A percentile compares a stretch with the other conserved stretches of the same genome.
Evolutionary conservation across 2,329 filamentous ascomycete genomes (phyloP).

Genomic region (Chalaropsis ovoidea): DNA sequence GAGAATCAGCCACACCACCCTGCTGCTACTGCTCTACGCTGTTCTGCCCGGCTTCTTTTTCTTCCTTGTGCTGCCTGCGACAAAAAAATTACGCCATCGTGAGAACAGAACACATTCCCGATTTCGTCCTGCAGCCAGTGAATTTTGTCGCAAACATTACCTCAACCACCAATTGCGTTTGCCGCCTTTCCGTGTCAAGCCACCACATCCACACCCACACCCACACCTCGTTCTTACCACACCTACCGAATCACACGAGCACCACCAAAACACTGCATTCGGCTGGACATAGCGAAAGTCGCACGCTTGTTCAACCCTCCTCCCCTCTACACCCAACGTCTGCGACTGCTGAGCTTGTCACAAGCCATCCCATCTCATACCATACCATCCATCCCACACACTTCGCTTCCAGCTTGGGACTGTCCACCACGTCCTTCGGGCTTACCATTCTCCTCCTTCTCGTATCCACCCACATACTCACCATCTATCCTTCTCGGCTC

Average conservation of each 20-base stretch:
- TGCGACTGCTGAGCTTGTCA: not conserved
- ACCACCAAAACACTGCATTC: constrained; percentile 2
- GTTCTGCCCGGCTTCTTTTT: not conserved
- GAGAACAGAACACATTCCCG: constrained; percentile 21
- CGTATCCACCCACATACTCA: constrained; percentile 10
- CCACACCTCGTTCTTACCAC: not conserved
- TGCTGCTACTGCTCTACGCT: constrained; percentile 7
- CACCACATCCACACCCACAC: not conserved
- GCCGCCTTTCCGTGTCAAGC: not conserved
- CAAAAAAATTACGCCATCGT: constrained; percentile 15
- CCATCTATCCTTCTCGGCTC: not conserved
- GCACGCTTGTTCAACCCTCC: not conserved
- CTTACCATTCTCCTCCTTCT: constrained; percentile 1
- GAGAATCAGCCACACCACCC: not conserved
- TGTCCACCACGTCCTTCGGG: not conserved
- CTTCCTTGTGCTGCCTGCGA: not conserved
- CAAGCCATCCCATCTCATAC: not conserved
- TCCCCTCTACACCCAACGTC: not conserved
- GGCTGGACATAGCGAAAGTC: constrained; percentile 10
- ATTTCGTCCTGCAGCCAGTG: constrained; percentile 4
- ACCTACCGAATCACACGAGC: constrained; percentile 4
- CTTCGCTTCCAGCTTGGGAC: not conserved
- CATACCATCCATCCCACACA: not conserved
- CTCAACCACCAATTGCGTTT: constrained; percentile 1
- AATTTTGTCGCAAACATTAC: constrained; percentile 14